These are phyloP conservation scores for Breynia disticha DNA, from an alignment of 441 rosid genomes.

Conservation along the genomic window DNA sequence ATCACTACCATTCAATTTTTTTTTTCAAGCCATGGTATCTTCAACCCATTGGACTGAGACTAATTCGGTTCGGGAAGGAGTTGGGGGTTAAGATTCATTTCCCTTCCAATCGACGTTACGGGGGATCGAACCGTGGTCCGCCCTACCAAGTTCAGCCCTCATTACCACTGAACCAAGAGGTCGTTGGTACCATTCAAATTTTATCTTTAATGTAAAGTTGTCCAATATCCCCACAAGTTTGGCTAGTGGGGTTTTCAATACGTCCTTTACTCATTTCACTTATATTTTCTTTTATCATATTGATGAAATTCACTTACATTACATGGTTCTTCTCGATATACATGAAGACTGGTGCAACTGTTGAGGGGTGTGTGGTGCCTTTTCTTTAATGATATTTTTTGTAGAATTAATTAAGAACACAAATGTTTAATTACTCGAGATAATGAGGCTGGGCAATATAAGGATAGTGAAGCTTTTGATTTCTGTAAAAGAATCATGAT, in stretches of 20 bases:
- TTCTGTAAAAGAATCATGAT: background rate
- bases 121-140: no score
- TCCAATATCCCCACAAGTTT: conserved; percentile 18
- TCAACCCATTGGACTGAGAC: no score
- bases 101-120: no score
- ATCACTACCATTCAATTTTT: conserved; percentile 11
- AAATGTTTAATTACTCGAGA: background rate
- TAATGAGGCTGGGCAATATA: background rate
- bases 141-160: no score
- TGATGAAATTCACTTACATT: no score
- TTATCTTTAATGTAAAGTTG: conserved; percentile 20
- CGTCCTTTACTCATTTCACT: background rate
- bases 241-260: conserved; percentile 2
- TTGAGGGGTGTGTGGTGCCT: background rate
- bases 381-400: no score
- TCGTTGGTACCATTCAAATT: conserved; percentile 10
- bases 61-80: no score
- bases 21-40: no score
- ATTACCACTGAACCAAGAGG: no score
- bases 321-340: conserved; percentile 4
- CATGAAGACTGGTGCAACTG: conserved; percentile 13
- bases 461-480: background rate
- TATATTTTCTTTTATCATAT: conserved; percentile 3
- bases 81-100: no score
- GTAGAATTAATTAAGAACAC: background rate